These are phyloP conservation scores for Vigna unguiculata DNA, from an alignment of 306 rosid genomes.

Conservation along the genomic window DNA sequence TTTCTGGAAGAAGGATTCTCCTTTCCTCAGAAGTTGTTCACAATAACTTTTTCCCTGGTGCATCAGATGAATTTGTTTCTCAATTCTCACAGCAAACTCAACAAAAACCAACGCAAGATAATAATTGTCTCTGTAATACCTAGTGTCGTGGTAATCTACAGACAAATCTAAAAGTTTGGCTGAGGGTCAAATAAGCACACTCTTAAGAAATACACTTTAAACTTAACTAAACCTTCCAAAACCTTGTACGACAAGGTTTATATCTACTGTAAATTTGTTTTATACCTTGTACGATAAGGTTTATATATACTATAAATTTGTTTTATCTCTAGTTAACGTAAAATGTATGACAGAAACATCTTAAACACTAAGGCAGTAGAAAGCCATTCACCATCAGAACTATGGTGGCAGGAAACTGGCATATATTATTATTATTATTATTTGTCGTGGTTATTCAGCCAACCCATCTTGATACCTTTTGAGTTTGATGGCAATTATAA, in stretches of 20 bases:
- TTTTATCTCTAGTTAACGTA: too few relatives aligned
- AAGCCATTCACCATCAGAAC: not conserved
- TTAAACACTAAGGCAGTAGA: not conserved
- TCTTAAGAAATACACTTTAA: too few relatives aligned
- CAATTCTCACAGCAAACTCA: not conserved
- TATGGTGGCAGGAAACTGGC: not conserved
- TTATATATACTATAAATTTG: too few relatives aligned
- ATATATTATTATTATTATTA: not conserved
- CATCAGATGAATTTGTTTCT: not conserved
- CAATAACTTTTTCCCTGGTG: not conserved
- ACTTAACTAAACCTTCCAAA: too few relatives aligned
- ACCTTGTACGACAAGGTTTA: too few relatives aligned
- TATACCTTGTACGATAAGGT: too few relatives aligned
- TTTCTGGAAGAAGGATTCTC: not conserved
- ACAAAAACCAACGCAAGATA: not conserved
- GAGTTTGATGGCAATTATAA: not conserved
- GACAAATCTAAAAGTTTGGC: not conserved
- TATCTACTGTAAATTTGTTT: too few relatives aligned
- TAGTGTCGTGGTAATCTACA: not conserved
- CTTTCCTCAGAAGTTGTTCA: not conserved
- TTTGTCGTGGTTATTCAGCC: not conserved
- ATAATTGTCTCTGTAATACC: not conserved
- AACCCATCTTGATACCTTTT: not conserved
- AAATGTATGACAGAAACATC: not conserved
- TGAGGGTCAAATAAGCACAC: not conserved